Conservation (phyloP, 768 basidiomycete species). For the Tulasnella sp. region DNA sequence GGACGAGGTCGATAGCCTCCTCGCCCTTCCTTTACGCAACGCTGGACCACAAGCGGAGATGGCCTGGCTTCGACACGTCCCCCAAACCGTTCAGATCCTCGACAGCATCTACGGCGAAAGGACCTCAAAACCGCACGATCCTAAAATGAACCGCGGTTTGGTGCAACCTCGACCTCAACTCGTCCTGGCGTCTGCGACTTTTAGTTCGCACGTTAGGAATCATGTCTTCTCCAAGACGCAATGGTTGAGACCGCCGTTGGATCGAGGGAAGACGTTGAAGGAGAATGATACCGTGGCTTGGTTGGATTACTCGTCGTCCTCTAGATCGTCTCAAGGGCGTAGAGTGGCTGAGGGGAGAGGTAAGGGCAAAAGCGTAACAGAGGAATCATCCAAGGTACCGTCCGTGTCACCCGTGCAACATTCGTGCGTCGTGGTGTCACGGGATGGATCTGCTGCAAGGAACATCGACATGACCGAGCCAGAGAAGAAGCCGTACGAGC, state of each 20-base stretch:
- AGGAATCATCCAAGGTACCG: too few relatives aligned
- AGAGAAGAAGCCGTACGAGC: constrained; percentile 4
- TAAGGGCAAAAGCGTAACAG: too few relatives aligned
- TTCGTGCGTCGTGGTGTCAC: constrained; percentile 7
- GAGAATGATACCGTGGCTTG: not conserved
- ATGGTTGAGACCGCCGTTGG: constrained; percentile 1
- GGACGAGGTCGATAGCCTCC: constrained; percentile 5
- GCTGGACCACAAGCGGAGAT: not conserved
- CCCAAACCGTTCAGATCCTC: constrained; percentile 1
- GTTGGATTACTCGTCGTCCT: not conserved
- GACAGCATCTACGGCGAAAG: not conserved
- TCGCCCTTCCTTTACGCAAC: not conserved
- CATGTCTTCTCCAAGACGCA: constrained; percentile 6
- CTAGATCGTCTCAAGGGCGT: too few relatives aligned
- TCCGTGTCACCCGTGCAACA: not conserved
- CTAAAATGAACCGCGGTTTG: not conserved
- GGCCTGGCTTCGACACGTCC: constrained; percentile 1
- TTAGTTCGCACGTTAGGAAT: not conserved
- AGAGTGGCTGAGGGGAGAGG: too few relatives aligned
- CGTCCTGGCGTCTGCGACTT: constrained; percentile 4
- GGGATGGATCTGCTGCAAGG: not conserved
- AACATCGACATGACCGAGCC: constrained; percentile 12
- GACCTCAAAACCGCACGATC: not conserved
- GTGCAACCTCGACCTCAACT: constrained; percentile 1
- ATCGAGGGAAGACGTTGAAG: not conserved